Conservation (phyloP, 768 basidiomycete species). For the Rhizopogon vesiculosus region DNA sequence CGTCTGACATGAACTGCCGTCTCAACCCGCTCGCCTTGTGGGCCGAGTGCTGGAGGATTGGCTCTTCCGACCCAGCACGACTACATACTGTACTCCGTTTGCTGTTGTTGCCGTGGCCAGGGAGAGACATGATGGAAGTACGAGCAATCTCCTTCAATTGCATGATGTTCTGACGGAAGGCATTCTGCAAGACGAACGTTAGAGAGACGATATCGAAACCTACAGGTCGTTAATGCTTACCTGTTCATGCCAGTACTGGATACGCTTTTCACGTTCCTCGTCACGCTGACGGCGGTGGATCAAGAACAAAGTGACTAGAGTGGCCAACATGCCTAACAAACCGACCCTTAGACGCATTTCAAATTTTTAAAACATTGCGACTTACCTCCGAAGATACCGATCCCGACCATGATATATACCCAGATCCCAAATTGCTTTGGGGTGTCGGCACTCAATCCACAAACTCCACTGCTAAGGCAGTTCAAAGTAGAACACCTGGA, state of each 20-base stretch:
- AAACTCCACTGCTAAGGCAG: conserved; percentile 57
- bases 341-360: neutral
- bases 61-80: conserved; percentile 50
- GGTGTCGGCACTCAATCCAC: conserved; percentile 54
- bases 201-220: neutral
- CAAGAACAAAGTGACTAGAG: conserved; percentile 63
- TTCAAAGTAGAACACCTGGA: conserved; percentile 73
- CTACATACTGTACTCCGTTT: conserved; percentile 47
- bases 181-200: conserved; percentile 39
- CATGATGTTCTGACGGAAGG: conserved; percentile 75
- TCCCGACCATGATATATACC: conserved; percentile 68
- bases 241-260: conserved; percentile 90
- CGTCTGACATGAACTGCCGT: conserved; percentile 46
- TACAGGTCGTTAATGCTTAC: conserved; percentile 25
- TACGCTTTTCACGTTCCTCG: conserved; percentile 74
- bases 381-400: conserved; percentile 72
- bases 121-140: conserved; percentile 56
- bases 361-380: neutral
- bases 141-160: conserved; percentile 77
- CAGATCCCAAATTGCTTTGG: conserved; percentile 60
- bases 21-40: conserved; percentile 48
- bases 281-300: conserved; percentile 70
- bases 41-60: conserved; percentile 44
- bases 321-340: conserved; percentile 65
- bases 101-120: conserved; percentile 39